Base-by-base conservation (phyloP, 257 asterid species). In the Solanum raphanifolium region DNA sequence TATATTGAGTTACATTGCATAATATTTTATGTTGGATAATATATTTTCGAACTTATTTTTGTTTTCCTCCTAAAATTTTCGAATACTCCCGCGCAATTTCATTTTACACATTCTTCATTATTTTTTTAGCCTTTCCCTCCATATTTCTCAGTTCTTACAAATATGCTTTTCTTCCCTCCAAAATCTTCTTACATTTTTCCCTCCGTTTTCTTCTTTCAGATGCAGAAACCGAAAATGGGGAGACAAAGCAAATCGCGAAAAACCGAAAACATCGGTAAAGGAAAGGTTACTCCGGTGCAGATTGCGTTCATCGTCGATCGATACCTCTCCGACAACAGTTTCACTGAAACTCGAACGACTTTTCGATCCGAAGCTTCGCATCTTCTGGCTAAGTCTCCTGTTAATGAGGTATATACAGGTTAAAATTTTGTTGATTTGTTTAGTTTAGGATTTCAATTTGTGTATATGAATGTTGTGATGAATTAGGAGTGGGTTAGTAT, bases 261-360 rank as follows among this genome's bases (percentile, higher is more conserved):
- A 29, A 84, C 92, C 20, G 97, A 94, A 27, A 88, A 69, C 36
- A 83, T 97, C 0, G 99, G 98, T 11, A 95, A 94, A 87, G 99
- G 99, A 66, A 94, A 95, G 55, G 94, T 97, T 7, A 95, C 98
- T 5, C 96, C 98, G 3, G 93, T 94, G 25, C 98, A 97, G 92
- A 86, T 95, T 1, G 99, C 98, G 0, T 97, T 95, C 94, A 92
- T 97, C 88, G 99, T 97, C n/a, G 98, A 97, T 23, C 97, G 99
- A 0, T 97, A 97, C 89, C 97, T 97, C 73, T 88, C 91, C 39
- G 98, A 97, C 91, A 97, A 93, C 89, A 81, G 65, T 32, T 95
- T 78, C 83, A 43, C 89, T 38, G 91, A 89, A n/a, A 88, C 98
- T 9, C 95, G 98, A 46, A 76, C 95, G 38, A 79, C 88, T 81